Evolutionary conservation across 1,139 yeast genomes (phyloP), one percentile per base, ranked within the genome.

Genomic region (Arxiozyma heterogenica): DNA sequence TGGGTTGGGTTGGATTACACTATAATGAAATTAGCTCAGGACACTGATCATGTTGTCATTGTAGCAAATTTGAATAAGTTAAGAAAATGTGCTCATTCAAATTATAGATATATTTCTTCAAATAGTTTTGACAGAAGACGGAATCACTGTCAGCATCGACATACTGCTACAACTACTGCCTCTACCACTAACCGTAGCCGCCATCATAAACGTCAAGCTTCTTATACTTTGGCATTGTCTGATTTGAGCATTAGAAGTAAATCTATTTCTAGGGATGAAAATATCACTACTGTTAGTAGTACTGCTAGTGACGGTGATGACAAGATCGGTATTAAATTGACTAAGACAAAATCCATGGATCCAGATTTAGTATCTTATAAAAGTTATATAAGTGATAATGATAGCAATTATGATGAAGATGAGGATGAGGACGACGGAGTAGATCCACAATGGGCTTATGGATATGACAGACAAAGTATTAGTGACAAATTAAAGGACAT

Each of bases 1-100:
- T 85, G 93, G 93, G 87, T 84, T 5, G 83, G 88, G 0, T 69
- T 86, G 45, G 94, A 86, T 65, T 86, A 86, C 84, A 72, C 80
- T 3, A 69, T 85, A 55, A 73, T 73, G 49, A 70, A 73, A 49
- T 71, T 82, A 25, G 69, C 83, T 8, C 81, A 78, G 59, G 71
- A 81, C 60, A 87, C 88, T 11, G 94, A 85, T 64, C 75, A 82
- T 8, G 70, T 86, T 8, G 78, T 85, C 11, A 76, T 86, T 17
- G 66, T 74, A n/a, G 68, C 86, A 60, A 66, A 79, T 71, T 57
- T 71, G n/a, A 75, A 75, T 25, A 50, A 38, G 17, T 34, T 46
- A 7, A 46, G 39, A 25, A 20, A 38, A 38, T 21, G 22, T 25
- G 39, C 49, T 2, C 30, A 41, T 15, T 9, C 27, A 7, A 34